Conservation (phyloP, 164 flowering plant genomes). For the Aristolochia fimbriata region DNA sequence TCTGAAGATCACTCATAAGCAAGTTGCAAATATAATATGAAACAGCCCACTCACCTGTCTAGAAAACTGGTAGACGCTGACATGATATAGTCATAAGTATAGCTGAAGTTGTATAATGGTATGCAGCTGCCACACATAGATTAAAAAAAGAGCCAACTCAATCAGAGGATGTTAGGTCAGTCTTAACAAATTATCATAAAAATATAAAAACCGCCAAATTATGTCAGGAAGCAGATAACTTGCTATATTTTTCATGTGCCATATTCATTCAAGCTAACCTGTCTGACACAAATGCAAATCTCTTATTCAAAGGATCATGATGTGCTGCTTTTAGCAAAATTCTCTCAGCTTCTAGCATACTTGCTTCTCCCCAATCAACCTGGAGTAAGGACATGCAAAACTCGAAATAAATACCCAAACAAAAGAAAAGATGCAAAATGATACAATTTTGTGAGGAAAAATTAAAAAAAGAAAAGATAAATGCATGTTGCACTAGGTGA, state of each 20-base stretch:
- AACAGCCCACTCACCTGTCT: conserved; percentile 59
- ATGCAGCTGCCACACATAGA: conserved; percentile 72
- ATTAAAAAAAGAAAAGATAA: too few relatives aligned
- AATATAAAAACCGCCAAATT: too few relatives aligned
- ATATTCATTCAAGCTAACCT: conserved; percentile 37
- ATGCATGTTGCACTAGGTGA: too few relatives aligned
- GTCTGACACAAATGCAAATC: conserved; percentile 86
- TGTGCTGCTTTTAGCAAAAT: conserved; percentile 75
- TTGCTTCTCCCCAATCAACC: conserved; percentile 99
- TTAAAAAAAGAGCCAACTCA: conserved; percentile 4
- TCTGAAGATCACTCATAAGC: not conserved
- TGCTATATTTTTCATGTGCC: too few relatives aligned
- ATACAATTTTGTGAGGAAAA: too few relatives aligned
- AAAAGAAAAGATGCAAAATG: too few relatives aligned
- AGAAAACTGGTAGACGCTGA: conserved; percentile 90
- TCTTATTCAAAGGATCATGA: conserved; percentile 56
- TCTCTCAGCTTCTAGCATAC: conserved; percentile 92
- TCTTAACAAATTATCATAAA: too few relatives aligned
- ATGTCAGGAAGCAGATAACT: too few relatives aligned
- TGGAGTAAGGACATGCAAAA: conserved; percentile 21
- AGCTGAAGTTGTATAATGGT: conserved; percentile 95
- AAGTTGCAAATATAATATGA: not conserved
- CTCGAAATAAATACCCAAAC: too few relatives aligned
- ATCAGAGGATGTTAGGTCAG: not conserved
- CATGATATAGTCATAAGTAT: conserved; percentile 85